phyloP scores from a whole-genome alignment of 2,329 filamentous ascomycete genomes.

The Diplodia corticola region DNA sequence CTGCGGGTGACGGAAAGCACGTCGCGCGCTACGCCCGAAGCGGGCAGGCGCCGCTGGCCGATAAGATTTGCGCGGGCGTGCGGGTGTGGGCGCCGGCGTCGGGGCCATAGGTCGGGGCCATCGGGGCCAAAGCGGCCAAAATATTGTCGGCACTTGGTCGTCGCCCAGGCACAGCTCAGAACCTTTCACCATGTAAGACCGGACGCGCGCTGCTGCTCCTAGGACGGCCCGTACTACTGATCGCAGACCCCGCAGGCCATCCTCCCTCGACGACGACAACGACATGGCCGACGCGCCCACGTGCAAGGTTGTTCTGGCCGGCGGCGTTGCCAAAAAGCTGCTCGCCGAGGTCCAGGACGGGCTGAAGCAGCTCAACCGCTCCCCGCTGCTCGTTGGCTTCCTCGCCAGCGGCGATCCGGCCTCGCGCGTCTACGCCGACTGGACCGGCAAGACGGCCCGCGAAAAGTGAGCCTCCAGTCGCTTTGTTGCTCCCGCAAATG shows the following conservation, averaged over 20 bases:
- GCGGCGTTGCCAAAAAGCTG: constrained; percentile 80
- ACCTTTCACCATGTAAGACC: constrained; percentile 5
- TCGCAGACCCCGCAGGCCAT: neutral
- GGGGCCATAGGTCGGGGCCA: neutral
- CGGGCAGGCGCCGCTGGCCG: constrained; percentile 8
- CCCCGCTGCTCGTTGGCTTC: constrained; percentile 85
- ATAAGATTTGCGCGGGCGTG: constrained; percentile 18
- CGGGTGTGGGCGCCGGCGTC: neutral
- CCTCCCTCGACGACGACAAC: constrained; percentile 3
- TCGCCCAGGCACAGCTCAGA: neutral
- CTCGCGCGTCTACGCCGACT: constrained; percentile 91
- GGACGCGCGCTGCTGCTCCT: neutral
- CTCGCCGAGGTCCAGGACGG: constrained; percentile 76
- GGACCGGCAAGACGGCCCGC: constrained; percentile 93
- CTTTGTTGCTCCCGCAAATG: neutral
- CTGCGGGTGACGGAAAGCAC: constrained; percentile 20
- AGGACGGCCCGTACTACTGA: neutral
- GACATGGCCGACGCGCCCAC: constrained; percentile 43
- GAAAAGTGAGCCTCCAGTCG: constrained; percentile 72
- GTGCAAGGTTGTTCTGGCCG: constrained; percentile 92
- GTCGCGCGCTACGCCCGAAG: constrained; percentile 10
- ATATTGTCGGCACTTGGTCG: constrained; percentile 16
- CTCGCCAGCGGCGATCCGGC: constrained; percentile 89
- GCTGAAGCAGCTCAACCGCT: constrained; percentile 67
- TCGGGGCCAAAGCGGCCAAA: neutral